Conservation (phyloP, 148 eudicot genomes). For the Vaccinium vitisidaea region DNA sequence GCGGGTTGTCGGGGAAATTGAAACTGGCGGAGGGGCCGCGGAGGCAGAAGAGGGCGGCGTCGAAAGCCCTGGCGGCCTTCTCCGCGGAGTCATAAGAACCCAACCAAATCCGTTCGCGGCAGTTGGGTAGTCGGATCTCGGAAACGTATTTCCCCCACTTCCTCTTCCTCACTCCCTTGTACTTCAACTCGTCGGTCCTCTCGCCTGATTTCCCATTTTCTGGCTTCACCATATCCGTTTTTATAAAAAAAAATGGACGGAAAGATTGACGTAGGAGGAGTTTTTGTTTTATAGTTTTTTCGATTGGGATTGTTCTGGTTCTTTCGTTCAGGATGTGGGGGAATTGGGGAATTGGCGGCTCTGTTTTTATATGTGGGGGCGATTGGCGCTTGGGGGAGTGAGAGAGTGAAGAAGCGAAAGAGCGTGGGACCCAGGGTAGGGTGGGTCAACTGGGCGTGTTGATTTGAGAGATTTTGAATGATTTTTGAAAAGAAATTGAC, state of each 20-base stretch:
- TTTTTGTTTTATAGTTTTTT: neutral
- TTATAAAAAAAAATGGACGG: too few relatives aligned
- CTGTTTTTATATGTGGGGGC: constrained; percentile 9
- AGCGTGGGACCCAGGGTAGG: neutral
- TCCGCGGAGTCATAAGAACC: constrained; percentile 65
- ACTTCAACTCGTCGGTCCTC: constrained; percentile 28
- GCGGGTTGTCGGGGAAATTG: constrained; percentile 74
- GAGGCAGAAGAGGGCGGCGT: constrained; percentile 80
- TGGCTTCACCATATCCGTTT: constrained; percentile 17
- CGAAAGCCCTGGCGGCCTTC: constrained; percentile 89
- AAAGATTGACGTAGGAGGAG: too few relatives aligned
- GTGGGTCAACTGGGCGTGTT: constrained; percentile 29
- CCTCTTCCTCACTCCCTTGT: constrained; percentile 77
- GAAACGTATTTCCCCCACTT: constrained; percentile 97
- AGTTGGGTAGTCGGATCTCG: constrained; percentile 75
- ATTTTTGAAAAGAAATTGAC: neutral
- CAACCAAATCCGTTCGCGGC: constrained; percentile 85
- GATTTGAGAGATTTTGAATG: neutral
- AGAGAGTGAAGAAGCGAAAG: neutral
- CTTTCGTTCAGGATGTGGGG: neutral
- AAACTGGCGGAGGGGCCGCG: constrained; percentile 71
- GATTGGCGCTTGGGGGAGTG: neutral
- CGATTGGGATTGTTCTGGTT: neutral
- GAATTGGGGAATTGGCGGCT: constrained; percentile 27
- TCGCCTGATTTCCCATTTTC: neutral